Evolutionary conservation across 2,329 filamentous ascomycete species (phyloP).

Genomic region (Mycocentrospora acerina): DNA sequence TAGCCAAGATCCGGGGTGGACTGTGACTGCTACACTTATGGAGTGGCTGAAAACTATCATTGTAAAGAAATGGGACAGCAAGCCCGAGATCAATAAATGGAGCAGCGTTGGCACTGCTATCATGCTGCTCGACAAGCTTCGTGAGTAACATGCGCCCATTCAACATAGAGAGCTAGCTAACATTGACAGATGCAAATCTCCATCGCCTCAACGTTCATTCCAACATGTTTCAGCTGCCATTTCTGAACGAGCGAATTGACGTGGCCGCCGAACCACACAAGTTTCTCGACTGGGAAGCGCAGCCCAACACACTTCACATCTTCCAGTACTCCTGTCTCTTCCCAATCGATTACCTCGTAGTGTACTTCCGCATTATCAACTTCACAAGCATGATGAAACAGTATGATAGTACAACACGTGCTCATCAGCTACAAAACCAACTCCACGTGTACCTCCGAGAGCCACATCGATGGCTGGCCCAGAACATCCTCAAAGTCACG

Average conservation of each 20-base stretch:
- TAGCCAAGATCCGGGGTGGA: constrained; percentile 38
- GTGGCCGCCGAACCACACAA: constrained; percentile 66
- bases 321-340: constrained; percentile 83
- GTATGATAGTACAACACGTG: constrained; percentile 57
- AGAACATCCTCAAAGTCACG: constrained; percentile 35
- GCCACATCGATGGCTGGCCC: constrained; percentile 26
- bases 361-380: constrained; percentile 86
- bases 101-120: constrained; percentile 76
- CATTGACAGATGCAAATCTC: constrained; percentile 18
- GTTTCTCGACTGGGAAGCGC: constrained; percentile 67
- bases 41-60: constrained; percentile 77
- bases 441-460: constrained; percentile 27
- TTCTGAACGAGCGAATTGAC: constrained; percentile 75
- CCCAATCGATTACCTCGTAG: constrained; percentile 68
- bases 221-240: constrained; percentile 72
- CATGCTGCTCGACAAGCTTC: constrained; percentile 69
- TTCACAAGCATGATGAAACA: constrained; percentile 81
- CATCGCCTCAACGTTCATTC: constrained; percentile 51
- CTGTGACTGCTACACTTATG: constrained; percentile 46
- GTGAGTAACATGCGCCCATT: constrained; percentile 43
- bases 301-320: constrained; percentile 69
- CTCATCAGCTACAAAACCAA: constrained; percentile 28
- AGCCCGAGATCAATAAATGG: constrained; percentile 67
- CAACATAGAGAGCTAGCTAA: constrained; percentile 9
- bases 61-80: constrained; percentile 78